phyloP scores from a whole-genome alignment of 2,329 filamentous ascomycete species.

The Aspergillus persii region DNA sequence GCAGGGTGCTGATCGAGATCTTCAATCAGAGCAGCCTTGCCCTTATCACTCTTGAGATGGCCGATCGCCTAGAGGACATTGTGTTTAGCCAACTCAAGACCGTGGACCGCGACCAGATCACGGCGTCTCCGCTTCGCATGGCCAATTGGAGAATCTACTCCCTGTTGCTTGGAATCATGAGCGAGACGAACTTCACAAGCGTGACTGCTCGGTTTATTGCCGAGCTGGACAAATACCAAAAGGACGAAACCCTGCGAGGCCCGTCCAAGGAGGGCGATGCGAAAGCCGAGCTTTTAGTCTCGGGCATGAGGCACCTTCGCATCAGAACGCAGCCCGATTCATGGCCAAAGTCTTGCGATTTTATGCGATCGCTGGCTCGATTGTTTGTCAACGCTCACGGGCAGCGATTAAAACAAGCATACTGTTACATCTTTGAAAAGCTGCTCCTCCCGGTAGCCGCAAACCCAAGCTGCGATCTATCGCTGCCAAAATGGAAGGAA shows the following conservation, averaged over 20 bases:
- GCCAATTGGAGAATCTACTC: slow-evolving; percentile 96
- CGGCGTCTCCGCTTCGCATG: slow-evolving; percentile 71
- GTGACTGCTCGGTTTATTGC: slow-evolving; percentile 78
- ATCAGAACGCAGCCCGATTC: slow-evolving; percentile 70
- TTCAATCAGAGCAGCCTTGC: slow-evolving; percentile 83
- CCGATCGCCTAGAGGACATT: slow-evolving; percentile 88
- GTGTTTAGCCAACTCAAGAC: slow-evolving; percentile 95
- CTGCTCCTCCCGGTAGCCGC: slow-evolving; percentile 84
- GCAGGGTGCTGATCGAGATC: slow-evolving; percentile 88
- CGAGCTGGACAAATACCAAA: slow-evolving; percentile 75
- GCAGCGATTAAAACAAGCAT: slow-evolving; percentile 85
- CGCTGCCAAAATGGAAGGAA: slow-evolving; percentile 79
- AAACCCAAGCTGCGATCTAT: slow-evolving; percentile 73
- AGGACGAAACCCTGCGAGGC: slow-evolving; percentile 59
- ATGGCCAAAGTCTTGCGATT: slow-evolving; percentile 87
- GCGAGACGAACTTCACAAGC: slow-evolving; percentile 81
- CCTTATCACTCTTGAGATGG: slow-evolving; percentile 85
- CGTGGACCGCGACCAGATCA: slow-evolving; percentile 75
- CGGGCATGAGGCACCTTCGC: slow-evolving; percentile 86
- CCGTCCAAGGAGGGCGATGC: slow-evolving; percentile 65
- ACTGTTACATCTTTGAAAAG: slow-evolving; percentile 87
- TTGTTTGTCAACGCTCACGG: slow-evolving; percentile 85
- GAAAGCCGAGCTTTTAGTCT: slow-evolving; percentile 80
- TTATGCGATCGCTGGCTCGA: slow-evolving; percentile 75
- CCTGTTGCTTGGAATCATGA: slow-evolving; percentile 93